phyloP scores from a whole-genome alignment of 768 basidiomycete species.

The Termitomyces sp. region DNA sequence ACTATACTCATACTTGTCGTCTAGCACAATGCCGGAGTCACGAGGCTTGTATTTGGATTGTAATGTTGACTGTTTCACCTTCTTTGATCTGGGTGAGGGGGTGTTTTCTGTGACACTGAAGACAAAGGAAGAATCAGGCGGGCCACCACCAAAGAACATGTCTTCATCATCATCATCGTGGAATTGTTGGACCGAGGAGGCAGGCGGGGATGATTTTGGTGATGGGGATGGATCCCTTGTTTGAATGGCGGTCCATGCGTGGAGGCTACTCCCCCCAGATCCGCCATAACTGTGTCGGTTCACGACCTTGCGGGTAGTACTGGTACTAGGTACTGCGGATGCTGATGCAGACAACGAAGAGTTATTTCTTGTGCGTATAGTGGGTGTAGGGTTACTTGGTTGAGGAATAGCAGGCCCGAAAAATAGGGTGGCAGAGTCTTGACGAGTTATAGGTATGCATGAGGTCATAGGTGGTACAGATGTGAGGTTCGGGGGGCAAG shows the following conservation, averaged over 20 bases:
- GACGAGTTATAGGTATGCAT: conserved; percentile 43
- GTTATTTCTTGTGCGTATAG: conserved; percentile 27
- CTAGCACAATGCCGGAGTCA: conserved; percentile 62
- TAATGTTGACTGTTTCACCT: conserved; percentile 30
- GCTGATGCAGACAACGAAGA: conserved; percentile 22
- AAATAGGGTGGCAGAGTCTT: conserved; percentile 63
- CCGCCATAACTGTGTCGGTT: conserved; percentile 71
- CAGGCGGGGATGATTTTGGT: conserved; percentile 47
- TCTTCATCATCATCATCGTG: conserved; percentile 48
- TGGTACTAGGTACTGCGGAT: conserved; percentile 18
- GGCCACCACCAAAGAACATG: conserved; percentile 49
- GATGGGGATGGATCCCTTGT: conserved; percentile 37
- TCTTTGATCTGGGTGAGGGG: conserved; percentile 50
- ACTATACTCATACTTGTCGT: conserved; percentile 47
- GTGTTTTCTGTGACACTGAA: conserved; percentile 54
- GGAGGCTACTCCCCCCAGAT: conserved; percentile 28
- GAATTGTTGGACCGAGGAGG: conserved; percentile 17
- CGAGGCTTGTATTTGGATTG: conserved; percentile 70
- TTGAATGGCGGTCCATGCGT: conserved; percentile 40
- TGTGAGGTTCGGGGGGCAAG: conserved; percentile 18
- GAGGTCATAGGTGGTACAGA: conserved; percentile 8
- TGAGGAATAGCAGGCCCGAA: conserved; percentile 57
- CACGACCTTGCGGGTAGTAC: conserved; percentile 22
- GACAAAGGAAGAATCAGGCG: conserved; percentile 48
- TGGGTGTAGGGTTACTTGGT: conserved; percentile 17